Evolutionary conservation across 208 protist genomes (phyloP).

Genomic region (Leishmania amazonensis): DNA sequence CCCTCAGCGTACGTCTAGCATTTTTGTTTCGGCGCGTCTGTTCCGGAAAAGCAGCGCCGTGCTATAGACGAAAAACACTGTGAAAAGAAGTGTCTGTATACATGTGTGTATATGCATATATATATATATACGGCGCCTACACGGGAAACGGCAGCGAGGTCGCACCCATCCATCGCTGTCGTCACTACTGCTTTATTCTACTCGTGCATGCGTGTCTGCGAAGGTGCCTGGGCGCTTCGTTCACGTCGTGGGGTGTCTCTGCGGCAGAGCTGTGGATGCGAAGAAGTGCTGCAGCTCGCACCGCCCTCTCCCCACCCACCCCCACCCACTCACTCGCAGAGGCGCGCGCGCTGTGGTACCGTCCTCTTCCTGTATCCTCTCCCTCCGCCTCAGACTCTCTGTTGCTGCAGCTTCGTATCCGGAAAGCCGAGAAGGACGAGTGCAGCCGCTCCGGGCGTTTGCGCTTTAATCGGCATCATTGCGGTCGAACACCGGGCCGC

Average conservation of each 20-base stretch:
- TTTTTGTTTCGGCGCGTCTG: neutral
- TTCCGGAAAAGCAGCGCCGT: neutral
- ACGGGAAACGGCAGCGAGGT: no score
- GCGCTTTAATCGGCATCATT: neutral
- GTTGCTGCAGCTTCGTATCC: neutral
- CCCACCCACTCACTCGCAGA: neutral
- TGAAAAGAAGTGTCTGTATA: neutral
- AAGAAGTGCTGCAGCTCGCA: neutral
- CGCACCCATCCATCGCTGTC: no score
- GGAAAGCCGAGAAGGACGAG: neutral
- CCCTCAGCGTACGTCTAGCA: neutral
- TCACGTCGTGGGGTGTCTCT: no score
- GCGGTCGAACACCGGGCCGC: neutral
- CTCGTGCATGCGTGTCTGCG: no score
- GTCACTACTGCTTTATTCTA: no score
- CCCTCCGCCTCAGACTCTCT: no score
- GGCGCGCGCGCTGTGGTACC: no score
- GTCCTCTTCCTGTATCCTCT: neutral
- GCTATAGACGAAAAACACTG: neutral
- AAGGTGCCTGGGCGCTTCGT: no score
- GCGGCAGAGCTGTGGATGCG: neutral
- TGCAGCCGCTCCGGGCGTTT: neutral
- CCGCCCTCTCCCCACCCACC: no score
- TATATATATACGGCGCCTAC: no score
- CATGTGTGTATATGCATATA: no score